Conservation (phyloP, 768 basidiomycete genomes). For the Boletus reticulatus region DNA sequence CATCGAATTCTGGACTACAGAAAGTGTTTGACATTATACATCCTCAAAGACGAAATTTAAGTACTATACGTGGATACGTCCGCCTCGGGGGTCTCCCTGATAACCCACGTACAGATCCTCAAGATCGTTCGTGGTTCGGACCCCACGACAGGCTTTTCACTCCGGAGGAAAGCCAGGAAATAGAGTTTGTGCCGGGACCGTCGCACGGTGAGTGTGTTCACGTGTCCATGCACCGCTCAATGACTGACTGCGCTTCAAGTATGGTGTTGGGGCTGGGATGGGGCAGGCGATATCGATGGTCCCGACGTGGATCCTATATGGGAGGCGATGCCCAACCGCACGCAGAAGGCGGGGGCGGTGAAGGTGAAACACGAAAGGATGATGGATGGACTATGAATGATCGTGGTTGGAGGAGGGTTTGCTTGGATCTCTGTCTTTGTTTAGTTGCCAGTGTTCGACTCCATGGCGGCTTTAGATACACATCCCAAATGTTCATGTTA, state of each 20-base stretch:
- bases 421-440: conserved; percentile 16
- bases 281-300: conserved; percentile 95
- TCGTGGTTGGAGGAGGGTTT: background rate
- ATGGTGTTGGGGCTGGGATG: conserved; percentile 99
- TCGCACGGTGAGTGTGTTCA: conserved; percentile 59
- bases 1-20: conserved; percentile 38
- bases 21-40: conserved; percentile 95
- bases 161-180: conserved; percentile 75
- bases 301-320: conserved; percentile 98
- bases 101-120: conserved; percentile 94
- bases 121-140: conserved; percentile 97
- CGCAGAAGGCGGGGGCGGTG: conserved; percentile 57
- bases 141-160: conserved; percentile 95
- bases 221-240: background rate
- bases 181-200: conserved; percentile 81
- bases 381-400: conserved; percentile 23
- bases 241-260: conserved; percentile 47
- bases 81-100: conserved; percentile 97
- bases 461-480: background rate
- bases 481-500: background rate
- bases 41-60: conserved; percentile 84
- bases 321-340: conserved; percentile 77
- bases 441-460: background rate
- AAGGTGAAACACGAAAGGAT: conserved; percentile 65
- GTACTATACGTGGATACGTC: conserved; percentile 91